Base-by-base conservation (phyloP, 2,329 filamentous ascomycete species). In the Monosporascus sp. region DNA sequence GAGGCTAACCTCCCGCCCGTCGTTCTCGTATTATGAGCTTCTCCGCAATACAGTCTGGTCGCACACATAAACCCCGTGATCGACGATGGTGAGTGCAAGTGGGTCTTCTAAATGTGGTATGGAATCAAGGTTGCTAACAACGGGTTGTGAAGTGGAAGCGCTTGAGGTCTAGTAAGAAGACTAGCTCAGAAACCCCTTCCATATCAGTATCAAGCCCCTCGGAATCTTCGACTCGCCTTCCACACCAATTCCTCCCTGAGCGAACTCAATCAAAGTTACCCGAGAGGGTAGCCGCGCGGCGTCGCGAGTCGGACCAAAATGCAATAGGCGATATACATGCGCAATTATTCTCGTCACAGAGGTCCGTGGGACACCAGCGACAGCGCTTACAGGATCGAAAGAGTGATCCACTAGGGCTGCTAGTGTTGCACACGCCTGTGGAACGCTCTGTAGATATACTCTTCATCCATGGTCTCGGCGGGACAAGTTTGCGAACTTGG, bases 401-500 rank as follows among this genome's bases (percentile, higher is more conserved):
- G 50, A 27, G 48, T 31, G 58, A 58, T 19, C 58, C 58, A 6
- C 50, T 59, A 2, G 58, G 57, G 7, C 51, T 62, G 7, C 45
- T 35, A 7, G 58, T 60, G 8, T 22, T 61, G 7, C 49, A 61
- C 22, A 37, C 52, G 5, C 54, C 54, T 7, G 45, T 37, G 20
- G 41, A 55, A 37, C 55, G 57, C 2, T 50, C 55, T 1, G 57
- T 58, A 3, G 60, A 66, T 48, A 59, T 66, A 4, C 45, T 65
- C 2, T 65, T 66, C 52, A 52, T 66, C 5, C 64, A 65, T 49
- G 63, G 64, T 5, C 61, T 66, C 2, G 58, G 56, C 4, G 62
- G 61, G 0, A 58, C 60, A n/a, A 62, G 60, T 20, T 38, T 52
- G 9, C 45, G 46, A 27, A 62, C 63, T 5, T 65, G 63, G 63